Evolutionary conservation across 768 basidiomycete genomes (phyloP).

Genomic region (Tephrocybe sp.): DNA sequence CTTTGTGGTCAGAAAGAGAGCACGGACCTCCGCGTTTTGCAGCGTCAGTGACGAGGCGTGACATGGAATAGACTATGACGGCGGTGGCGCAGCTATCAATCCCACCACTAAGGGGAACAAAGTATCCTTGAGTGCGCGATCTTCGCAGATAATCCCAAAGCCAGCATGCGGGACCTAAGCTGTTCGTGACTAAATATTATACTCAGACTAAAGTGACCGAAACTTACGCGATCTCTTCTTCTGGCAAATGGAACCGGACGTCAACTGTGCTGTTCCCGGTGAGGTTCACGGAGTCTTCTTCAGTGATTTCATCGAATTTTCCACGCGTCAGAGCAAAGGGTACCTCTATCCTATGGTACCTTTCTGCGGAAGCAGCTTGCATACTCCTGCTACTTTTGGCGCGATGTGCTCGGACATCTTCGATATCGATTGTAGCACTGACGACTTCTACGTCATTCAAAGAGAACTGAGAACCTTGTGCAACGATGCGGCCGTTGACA

Average conservation of each 20-base stretch:
- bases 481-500: slow-evolving; percentile 86
- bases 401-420: slow-evolving; percentile 90
- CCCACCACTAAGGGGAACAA: slow-evolving; percentile 92
- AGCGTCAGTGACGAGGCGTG: slow-evolving; percentile 82
- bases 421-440: slow-evolving; percentile 94
- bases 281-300: slow-evolving; percentile 45
- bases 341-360: slow-evolving; percentile 81
- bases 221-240: slow-evolving; percentile 96
- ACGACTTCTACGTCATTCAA: slow-evolving; percentile 95
- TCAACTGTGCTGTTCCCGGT: slow-evolving; percentile 37
- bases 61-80: slow-evolving; percentile 96
- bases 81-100: slow-evolving; percentile 98
- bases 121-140: slow-evolving; percentile 92
- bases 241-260: slow-evolving; percentile 78
- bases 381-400: slow-evolving; percentile 80
- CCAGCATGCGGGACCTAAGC: slow-evolving; percentile 97
- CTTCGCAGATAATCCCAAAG: slow-evolving; percentile 99
- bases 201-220: neutral
- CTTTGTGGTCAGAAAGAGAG: neutral
- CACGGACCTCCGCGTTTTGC: slow-evolving; percentile 61
- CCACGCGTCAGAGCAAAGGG: slow-evolving; percentile 77
- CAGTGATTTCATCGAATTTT: slow-evolving; percentile 61
- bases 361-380: slow-evolving; percentile 77
- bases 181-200: slow-evolving; percentile 26
- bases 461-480: slow-evolving; percentile 97